A percentile compares a stretch with the other conserved stretches of the same genome.
phyloP scores from a whole-genome alignment of 139 green algal species.

The Coelastrella sp. region DNA sequence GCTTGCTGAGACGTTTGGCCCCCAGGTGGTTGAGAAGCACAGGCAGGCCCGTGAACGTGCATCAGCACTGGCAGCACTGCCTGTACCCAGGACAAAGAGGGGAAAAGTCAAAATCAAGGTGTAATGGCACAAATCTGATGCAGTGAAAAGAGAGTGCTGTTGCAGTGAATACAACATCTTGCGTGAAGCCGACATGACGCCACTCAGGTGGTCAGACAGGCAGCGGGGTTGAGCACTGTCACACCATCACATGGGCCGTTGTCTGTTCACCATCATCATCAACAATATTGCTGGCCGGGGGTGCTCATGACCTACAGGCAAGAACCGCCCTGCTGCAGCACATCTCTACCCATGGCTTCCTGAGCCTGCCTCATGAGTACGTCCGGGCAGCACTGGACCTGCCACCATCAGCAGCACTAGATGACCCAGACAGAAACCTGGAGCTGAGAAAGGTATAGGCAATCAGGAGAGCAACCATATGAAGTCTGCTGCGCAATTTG shows the following conservation, averaged over 20 bases:
- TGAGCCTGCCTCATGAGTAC: constrained; percentile 26
- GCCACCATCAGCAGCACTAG: background rate
- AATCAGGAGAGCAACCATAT: background rate
- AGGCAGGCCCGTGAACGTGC: background rate
- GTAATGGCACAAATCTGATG: background rate
- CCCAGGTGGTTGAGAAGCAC: constrained; percentile 8
- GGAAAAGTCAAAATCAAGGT: constrained; percentile 22
- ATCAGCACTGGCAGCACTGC: constrained; percentile 1
- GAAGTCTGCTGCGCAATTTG: background rate
- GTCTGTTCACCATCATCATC: background rate
- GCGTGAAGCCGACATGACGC: background rate
- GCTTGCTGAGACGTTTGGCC: constrained; percentile 26
- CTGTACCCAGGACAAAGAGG: background rate
- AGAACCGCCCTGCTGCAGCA: constrained; percentile 22
- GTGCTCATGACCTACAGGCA: constrained; percentile 10
- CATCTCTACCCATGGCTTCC: background rate
- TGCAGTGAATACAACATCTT: background rate
- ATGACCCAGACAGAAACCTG: background rate
- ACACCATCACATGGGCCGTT: background rate
- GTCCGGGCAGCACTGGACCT: constrained; percentile 28
- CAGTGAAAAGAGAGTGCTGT: no score
- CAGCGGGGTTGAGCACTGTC: no score
- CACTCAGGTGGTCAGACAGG: background rate
- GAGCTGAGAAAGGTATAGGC: background rate
- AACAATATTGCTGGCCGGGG: background rate